These are phyloP conservation scores for Fraxinus sp. DNA, from an alignment of 305 asterid species.

Conservation along the genomic window DNA sequence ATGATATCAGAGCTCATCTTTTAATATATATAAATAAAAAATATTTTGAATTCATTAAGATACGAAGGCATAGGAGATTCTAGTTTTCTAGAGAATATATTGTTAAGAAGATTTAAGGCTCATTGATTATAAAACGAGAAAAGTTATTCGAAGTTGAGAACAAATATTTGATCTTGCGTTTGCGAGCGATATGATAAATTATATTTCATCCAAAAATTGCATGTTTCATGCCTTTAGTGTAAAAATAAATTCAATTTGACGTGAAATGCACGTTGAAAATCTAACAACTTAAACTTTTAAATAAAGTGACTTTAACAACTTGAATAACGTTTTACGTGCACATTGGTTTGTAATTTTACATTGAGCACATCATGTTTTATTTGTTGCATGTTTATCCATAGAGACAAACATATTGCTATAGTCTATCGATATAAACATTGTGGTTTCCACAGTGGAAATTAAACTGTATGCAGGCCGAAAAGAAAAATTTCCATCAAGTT, in stretches of 20 bases:
- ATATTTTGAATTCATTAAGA: not conserved
- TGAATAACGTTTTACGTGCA: not conserved
- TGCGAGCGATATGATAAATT: not conserved
- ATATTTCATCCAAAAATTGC: not conserved
- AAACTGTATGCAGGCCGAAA: not conserved
- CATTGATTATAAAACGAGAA: not conserved
- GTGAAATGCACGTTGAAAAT: not conserved
- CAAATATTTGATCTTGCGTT: not conserved
- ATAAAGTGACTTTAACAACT: not conserved
- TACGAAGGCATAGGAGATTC: not conserved
- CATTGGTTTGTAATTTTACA: not conserved
- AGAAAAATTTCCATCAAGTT: not conserved
- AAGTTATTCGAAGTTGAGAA: not conserved
- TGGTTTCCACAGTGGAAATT: not conserved
- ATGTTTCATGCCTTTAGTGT: not conserved
- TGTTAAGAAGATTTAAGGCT: not conserved
- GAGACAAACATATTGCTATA: not conserved
- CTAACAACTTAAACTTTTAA: not conserved
- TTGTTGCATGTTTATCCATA: not conserved
- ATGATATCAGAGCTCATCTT: not conserved
- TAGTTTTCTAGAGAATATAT: not conserved
- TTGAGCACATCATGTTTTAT: not conserved
- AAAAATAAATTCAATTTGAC: not conserved
- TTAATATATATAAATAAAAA: not conserved
- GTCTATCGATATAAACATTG: not conserved